Evolutionary conservation across 2,329 filamentous ascomycete species (phyloP).

Genomic region (Xylariales sp.): DNA sequence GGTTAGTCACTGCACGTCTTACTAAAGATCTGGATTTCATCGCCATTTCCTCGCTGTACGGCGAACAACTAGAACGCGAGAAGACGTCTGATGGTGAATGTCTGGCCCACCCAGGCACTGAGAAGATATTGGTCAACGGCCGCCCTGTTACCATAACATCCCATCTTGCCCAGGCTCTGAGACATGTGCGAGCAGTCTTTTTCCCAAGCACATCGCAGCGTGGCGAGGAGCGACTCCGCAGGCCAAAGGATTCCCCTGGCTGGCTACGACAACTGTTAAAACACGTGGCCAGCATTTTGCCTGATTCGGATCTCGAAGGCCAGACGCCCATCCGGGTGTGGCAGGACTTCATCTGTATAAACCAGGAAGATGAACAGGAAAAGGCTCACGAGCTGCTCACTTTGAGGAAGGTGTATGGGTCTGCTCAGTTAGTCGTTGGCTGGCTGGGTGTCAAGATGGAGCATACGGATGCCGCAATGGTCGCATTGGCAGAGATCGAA

Average conservation of each 20-base stretch:
- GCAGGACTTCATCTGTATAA: slow-evolving; percentile 12
- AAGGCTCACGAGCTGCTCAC: slow-evolving; percentile 4
- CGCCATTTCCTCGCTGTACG: slow-evolving; percentile 12
- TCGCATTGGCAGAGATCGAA: slow-evolving; percentile 23
- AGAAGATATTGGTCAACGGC: slow-evolving; percentile 25
- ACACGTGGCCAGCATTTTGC: slow-evolving; percentile 10
- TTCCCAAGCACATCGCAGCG: slow-evolving; percentile 15
- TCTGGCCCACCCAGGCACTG: too few species aligned
- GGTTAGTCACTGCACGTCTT: slow-evolving; percentile 25
- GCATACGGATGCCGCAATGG: slow-evolving; percentile 23
- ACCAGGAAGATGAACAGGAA: slow-evolving; percentile 9
- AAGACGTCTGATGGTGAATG: too few species aligned
- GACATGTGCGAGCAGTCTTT: slow-evolving; percentile 30
- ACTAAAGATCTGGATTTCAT: slow-evolving; percentile 12
- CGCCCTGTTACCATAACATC: slow-evolving; percentile 21
- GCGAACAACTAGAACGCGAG: slow-evolving; percentile 19
- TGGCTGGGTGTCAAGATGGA: slow-evolving; percentile 27
- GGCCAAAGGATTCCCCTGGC: background rate
- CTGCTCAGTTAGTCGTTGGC: slow-evolving; percentile 25
- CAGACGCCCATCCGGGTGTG: slow-evolving; percentile 10
- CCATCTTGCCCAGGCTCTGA: slow-evolving; percentile 26
- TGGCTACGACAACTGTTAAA: slow-evolving; percentile 11
- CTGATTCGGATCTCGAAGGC: background rate
- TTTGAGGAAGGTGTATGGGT: slow-evolving; percentile 3
- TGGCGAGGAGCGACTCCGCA: background rate